A percentile compares a stretch with the other conserved stretches of the same genome.
Evolutionary conservation across 768 basidiomycete genomes (phyloP).

Genomic region (Lentinus brumalis): DNA sequence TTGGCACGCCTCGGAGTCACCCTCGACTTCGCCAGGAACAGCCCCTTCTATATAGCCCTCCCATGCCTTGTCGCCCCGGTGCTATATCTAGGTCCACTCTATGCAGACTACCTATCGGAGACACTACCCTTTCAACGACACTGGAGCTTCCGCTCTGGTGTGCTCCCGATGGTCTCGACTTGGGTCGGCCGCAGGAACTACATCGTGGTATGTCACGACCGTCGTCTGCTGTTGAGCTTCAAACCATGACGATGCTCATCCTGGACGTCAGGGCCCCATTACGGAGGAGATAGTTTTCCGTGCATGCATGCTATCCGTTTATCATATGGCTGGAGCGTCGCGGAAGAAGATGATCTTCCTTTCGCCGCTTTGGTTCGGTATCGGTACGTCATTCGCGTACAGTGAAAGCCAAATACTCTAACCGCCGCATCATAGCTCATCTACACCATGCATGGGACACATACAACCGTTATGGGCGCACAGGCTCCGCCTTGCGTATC

Average conservation of each 20-base stretch:
- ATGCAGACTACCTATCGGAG: constrained; percentile 47
- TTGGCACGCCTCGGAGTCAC: constrained; percentile 42
- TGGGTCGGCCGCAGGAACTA: constrained; percentile 76
- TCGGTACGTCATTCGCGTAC: constrained; percentile 58
- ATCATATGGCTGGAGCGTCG: constrained; percentile 64
- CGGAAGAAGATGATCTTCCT: constrained; percentile 68
- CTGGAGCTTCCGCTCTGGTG: constrained; percentile 46
- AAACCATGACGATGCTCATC: too few species aligned
- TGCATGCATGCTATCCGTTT: constrained; percentile 76
- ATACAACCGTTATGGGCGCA: constrained; percentile 76
- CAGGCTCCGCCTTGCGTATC: constrained; percentile 56
- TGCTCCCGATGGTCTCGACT: constrained; percentile 44
- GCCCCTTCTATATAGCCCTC: constrained; percentile 27
- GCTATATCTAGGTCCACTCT: constrained; percentile 80
- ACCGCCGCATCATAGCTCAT: constrained; percentile 61
- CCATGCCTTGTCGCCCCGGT: constrained; percentile 71
- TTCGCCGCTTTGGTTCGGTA: constrained; percentile 84
- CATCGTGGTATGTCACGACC: constrained; percentile 41
- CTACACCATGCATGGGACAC: constrained; percentile 90
- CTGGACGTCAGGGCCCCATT: constrained; percentile 67
- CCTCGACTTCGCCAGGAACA: constrained; percentile 25
- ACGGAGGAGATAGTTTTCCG: constrained; percentile 95
- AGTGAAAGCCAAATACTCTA: not conserved
- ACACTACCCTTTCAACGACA: constrained; percentile 56
- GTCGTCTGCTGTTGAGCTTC: too few species aligned